phyloP scores from a whole-genome alignment of 2,329 filamentous ascomycete species.

The Emmonsia crescens region DNA sequence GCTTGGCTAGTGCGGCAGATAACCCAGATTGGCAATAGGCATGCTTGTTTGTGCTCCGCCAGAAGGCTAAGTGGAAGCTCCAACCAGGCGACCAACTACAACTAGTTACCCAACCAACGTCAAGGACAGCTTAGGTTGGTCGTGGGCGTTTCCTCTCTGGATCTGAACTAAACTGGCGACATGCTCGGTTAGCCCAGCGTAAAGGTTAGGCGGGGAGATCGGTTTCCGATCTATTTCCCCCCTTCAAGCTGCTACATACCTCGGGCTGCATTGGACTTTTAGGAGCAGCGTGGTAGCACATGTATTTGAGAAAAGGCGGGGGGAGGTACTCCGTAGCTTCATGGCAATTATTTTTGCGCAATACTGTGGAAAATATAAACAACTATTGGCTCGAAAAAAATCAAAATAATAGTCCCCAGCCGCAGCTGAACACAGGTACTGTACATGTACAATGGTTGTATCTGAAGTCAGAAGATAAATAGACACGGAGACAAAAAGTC shows the following conservation, averaged over 20 bases:
- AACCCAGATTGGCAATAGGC: background rate
- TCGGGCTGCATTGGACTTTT: background rate
- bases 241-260: too few species aligned
- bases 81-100: background rate
- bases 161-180: background rate
- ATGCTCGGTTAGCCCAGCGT: background rate
- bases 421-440: background rate
- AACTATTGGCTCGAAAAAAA: too few species aligned
- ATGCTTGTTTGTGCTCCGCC: background rate
- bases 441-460: background rate
- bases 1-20: slow-evolving; percentile 1
- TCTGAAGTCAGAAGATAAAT: background rate
- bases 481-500: background rate
- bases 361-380: too few species aligned
- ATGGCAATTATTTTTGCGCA: too few species aligned
- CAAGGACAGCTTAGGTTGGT: background rate
- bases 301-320: too few species aligned
- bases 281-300: too few species aligned
- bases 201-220: background rate
- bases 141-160: background rate
- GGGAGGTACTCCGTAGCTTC: too few species aligned
- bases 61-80: background rate
- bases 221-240: too few species aligned
- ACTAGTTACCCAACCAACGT: too few species aligned
- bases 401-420: background rate